These are phyloP conservation scores for Camellia oleifera DNA, from an alignment of 179 eudicot species.

Conservation along the genomic window DNA sequence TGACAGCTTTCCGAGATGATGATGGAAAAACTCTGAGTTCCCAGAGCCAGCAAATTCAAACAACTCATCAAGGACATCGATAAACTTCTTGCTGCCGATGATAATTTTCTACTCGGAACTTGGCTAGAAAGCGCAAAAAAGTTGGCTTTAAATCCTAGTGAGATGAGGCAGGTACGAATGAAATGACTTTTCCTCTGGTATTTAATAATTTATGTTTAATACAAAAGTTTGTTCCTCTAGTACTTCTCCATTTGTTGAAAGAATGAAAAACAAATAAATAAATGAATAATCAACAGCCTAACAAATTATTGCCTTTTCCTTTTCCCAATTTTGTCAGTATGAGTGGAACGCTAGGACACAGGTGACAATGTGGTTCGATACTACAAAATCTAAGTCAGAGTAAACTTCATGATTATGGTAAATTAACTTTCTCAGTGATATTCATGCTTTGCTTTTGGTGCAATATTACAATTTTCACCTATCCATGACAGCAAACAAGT, in stretches of 20 bases:
- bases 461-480: not conserved
- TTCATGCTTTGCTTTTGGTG: not conserved
- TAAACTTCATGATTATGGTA: conserved; percentile 98
- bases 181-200: not conserved
- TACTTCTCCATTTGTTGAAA: not conserved
- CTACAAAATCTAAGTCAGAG: conserved; percentile 63
- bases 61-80: conserved; percentile 78
- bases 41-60: conserved; percentile 52
- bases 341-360: conserved; percentile 99
- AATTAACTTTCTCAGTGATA: not conserved
- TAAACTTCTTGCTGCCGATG: conserved; percentile 79
- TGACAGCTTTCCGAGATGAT: conserved; percentile 56
- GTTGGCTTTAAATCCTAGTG: conserved; percentile 65
- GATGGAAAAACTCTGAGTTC: conserved; percentile 47
- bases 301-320: not conserved
- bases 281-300: no score
- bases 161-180: conserved; percentile 64
- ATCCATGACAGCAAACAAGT: conserved; percentile 67
- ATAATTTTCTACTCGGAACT: conserved; percentile 88
- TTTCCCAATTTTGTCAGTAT: conserved; percentile 42
- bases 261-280: not conserved
- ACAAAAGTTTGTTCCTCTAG: no score
- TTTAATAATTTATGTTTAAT: no score
- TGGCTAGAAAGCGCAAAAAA: conserved; percentile 91
- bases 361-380: conserved; percentile 97